Percentiles rank a stretch among this genome's conserved stretches.
Evolutionary conservation across 257 asterid species (phyloP).

Genomic region (Solanum acaule): DNA sequence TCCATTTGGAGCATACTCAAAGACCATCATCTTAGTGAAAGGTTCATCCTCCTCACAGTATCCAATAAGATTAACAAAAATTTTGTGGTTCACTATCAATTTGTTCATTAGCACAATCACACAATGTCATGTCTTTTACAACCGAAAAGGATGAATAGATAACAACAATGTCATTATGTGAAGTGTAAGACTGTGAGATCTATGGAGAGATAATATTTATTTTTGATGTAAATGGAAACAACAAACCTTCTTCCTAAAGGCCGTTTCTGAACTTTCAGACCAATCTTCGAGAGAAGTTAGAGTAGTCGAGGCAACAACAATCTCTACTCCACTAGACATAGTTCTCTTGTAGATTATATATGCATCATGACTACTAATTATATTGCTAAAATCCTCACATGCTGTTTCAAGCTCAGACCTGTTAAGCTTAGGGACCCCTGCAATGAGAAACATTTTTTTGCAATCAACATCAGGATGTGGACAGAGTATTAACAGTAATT

Average conservation of each 20-base stretch:
- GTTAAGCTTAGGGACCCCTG: conserved; percentile 92
- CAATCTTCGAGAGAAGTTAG: conserved; percentile 51
- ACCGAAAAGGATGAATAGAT: neutral
- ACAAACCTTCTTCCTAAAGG: conserved; percentile 70
- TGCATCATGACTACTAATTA: conserved; percentile 31
- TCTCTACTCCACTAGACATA: conserved; percentile 88
- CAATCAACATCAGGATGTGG: neutral
- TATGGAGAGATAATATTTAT: neutral
- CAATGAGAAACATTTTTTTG: neutral
- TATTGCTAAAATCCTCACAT: conserved; percentile 96
- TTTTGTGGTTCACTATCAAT: conserved; percentile 93
- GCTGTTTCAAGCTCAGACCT: conserved; percentile 78
- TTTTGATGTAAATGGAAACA: neutral
- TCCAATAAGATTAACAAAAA: conserved; percentile 78
- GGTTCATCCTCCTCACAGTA: conserved; percentile 89
- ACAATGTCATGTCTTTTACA: neutral
- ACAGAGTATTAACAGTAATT: neutral
- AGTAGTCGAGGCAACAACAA: conserved; percentile 69
- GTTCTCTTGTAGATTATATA: conserved; percentile 81
- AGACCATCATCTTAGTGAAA: conserved; percentile 91
- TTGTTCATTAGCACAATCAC: conserved; percentile 17
- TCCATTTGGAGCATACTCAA: conserved; percentile 96
- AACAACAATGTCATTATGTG: neutral
- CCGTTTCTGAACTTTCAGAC: conserved; percentile 60
- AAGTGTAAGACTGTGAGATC: neutral